Evolutionary conservation across 768 basidiomycete genomes (phyloP).

Genomic region (Phlegmacium glaucopus): DNA sequence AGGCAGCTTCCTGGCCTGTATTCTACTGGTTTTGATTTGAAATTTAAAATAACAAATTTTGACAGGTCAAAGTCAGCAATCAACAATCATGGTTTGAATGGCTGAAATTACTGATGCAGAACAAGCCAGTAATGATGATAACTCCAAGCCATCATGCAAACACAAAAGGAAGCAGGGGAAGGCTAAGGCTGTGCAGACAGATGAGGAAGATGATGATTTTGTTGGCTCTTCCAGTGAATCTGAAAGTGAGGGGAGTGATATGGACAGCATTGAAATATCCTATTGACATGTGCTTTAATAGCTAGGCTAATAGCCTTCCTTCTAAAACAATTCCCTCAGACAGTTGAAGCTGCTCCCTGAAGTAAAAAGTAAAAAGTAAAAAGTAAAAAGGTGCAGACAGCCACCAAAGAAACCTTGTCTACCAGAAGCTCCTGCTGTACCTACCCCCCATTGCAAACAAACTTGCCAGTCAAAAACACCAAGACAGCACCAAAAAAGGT

Average conservation of each 20-base stretch:
- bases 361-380: too few species aligned
- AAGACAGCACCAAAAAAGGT: too few species aligned
- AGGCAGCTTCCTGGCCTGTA: neutral
- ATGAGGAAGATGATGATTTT: neutral
- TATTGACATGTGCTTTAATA: too few species aligned
- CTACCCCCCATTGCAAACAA: too few species aligned
- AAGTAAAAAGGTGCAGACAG: too few species aligned
- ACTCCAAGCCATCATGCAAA: neutral
- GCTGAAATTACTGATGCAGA: neutral
- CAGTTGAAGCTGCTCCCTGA: too few species aligned
- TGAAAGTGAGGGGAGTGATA: neutral
- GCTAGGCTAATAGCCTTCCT: neutral
- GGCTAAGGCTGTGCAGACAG: neutral
- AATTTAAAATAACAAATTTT: neutral
- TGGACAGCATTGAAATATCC: neutral
- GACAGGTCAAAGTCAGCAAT: neutral
- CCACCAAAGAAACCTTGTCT: too few species aligned
- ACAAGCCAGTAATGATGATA: neutral
- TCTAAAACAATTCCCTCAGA: too few species aligned
- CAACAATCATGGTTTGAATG: neutral
- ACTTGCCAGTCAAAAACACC: too few species aligned
- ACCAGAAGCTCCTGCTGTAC: too few species aligned
- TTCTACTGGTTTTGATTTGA: neutral
- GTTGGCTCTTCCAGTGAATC: neutral
- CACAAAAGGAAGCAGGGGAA: neutral